Base-by-base conservation (phyloP, 1,284 basidiomycete species). In the Singerocomus inundabilis region DNA sequence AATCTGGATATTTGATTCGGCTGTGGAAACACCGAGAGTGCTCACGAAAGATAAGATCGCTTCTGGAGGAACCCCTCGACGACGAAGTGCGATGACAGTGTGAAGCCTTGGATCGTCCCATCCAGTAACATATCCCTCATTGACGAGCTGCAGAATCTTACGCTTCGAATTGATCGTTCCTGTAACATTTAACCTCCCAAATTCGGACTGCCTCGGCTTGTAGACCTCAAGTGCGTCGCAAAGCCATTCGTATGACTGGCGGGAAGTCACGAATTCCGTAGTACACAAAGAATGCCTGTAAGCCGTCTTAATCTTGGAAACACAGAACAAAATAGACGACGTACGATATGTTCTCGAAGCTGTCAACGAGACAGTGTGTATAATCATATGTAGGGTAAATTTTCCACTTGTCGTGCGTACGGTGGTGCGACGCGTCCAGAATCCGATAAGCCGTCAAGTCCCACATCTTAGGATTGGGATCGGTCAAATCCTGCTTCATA, bases 81-180 rank as follows among this genome's bases (percentile, higher is more conserved):
- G 82, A 49, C 96, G 85, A 29, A 99, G 82, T 4, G 95, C 95
- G 58, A 98, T 96, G 57, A 99, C 82, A 1, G 97, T 99, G 73
- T 97, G 98, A 45, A 99, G 80, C n/a, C 97, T 86, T 38, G 97
- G 97, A 66, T 99, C 97, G 63, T 99, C 94, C 97, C 97, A 99
- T 39, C 91, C 95, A 44, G 76, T 80, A 38, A 99, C 96, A 61
- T 90, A 82, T 4, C 82, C 80, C 56, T 90, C 84, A 52, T 89
- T 84, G 42, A 99, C 96, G 6, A 99, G 83, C 51, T 87, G 83
- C 54, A 89, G 78, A 58, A 99, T 92, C 73, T 98, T 99, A 41
- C 97, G 89, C 73, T 99, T 99, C 8, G 94, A 98, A 77, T 91
- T 94, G 69, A 99, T 87, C 13, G 96, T 96, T 24, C 97, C 97